Evolutionary conservation across 805 yeast genomes (phyloP).

Genomic region (Schizosaccharomyces cryophilus): DNA sequence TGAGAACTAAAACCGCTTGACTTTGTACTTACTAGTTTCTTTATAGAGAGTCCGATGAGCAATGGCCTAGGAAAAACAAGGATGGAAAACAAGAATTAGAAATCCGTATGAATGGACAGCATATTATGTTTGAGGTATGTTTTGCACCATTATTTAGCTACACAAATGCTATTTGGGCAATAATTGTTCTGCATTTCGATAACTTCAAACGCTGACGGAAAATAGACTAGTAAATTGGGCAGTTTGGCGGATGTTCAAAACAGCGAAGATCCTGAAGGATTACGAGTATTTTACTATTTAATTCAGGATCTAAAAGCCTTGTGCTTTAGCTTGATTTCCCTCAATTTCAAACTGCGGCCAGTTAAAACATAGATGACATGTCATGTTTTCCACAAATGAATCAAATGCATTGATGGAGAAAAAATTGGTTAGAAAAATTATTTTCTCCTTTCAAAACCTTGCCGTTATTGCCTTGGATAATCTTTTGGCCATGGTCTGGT

Average conservation of each 20-base stretch:
- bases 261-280: slow-evolving; percentile 22
- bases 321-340: slow-evolving; percentile 19
- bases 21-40: neutral
- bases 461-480: too few species aligned
- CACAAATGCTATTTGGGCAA: slow-evolving; percentile 2
- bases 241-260: slow-evolving; percentile 18
- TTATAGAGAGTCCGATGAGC: slow-evolving; percentile 16
- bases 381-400: neutral
- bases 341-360: slow-evolving; percentile 19
- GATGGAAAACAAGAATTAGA: slow-evolving; percentile 23
- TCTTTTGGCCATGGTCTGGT: too few species aligned
- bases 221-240: slow-evolving; percentile 17
- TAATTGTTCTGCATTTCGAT: neutral
- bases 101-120: slow-evolving; percentile 16
- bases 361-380: neutral
- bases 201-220: neutral
- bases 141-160: slow-evolving; percentile 13
- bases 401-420: too few species aligned
- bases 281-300: slow-evolving; percentile 21
- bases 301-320: slow-evolving; percentile 22
- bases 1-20: neutral
- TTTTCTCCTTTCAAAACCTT: too few species aligned
- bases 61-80: slow-evolving; percentile 20
- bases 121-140: slow-evolving; percentile 7
- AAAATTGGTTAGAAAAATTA: too few species aligned